Evolutionary conservation across 768 basidiomycete species (phyloP).

Genomic region (Xerocomellus chrysenteron): DNA sequence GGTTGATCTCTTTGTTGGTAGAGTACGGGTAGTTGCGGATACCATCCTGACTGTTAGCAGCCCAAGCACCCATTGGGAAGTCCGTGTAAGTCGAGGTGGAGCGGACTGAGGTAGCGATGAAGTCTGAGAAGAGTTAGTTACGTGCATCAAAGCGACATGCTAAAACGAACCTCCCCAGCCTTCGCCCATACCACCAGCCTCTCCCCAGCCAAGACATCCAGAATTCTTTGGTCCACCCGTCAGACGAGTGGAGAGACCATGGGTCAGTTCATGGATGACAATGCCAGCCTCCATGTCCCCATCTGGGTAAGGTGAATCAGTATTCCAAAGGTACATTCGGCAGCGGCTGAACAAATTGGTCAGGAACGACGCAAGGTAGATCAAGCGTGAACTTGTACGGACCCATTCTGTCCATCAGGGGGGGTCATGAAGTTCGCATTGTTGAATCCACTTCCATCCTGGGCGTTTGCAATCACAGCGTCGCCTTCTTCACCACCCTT

Average conservation of each 20-base stretch:
- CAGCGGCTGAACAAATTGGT: slow-evolving; percentile 47
- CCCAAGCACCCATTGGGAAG: slow-evolving; percentile 95
- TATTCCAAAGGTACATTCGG: slow-evolving; percentile 98
- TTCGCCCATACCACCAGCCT: slow-evolving; percentile 96
- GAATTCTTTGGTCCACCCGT: slow-evolving; percentile 94
- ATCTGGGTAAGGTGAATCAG: slow-evolving; percentile 85
- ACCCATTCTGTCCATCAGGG: slow-evolving; percentile 80
- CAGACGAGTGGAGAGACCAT: slow-evolving; percentile 90
- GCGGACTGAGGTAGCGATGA: slow-evolving; percentile 84
- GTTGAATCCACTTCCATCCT: slow-evolving; percentile 92
- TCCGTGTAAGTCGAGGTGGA: slow-evolving; percentile 71
- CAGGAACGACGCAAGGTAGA: background rate
- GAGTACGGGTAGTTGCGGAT: slow-evolving; percentile 92
- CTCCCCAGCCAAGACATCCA: slow-evolving; percentile 93
- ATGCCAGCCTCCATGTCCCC: slow-evolving; percentile 97
- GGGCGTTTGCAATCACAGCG: slow-evolving; percentile 91
- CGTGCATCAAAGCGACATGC: background rate
- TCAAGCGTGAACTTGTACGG: slow-evolving; percentile 2
- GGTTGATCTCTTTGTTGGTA: slow-evolving; percentile 73
- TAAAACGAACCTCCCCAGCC: slow-evolving; percentile 76
- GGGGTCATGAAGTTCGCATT: slow-evolving; percentile 92
- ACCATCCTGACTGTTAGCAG: slow-evolving; percentile 70
- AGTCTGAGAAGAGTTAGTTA: slow-evolving; percentile 44
- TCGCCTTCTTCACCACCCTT: slow-evolving; percentile 85
- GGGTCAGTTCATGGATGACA: slow-evolving; percentile 86